phyloP scores from a whole-genome alignment of 768 basidiomycete genomes.

The Mycena filopes region DNA sequence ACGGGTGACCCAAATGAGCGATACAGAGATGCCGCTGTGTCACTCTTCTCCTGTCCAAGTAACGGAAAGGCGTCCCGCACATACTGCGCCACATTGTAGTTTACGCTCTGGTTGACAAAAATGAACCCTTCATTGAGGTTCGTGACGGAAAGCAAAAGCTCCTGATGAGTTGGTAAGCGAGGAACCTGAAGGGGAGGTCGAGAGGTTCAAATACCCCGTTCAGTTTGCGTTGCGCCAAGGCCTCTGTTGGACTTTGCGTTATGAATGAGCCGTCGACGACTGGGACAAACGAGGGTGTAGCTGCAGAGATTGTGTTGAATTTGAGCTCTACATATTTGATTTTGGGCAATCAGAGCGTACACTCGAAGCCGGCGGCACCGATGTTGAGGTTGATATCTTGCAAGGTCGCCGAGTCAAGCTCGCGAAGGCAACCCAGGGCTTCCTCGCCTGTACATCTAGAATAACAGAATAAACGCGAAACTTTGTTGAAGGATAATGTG shows the following conservation, averaged over 20 bases:
- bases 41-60: conserved; percentile 1
- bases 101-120: conserved; percentile 33
- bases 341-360: conserved; percentile 18
- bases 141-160: conserved; percentile 35
- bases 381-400: conserved; percentile 34
- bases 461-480: neutral
- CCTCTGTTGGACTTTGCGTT: conserved; percentile 42
- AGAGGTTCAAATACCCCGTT: conserved; percentile 39
- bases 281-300: conserved; percentile 37
- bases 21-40: conserved; percentile 32
- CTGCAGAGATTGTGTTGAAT: too few relatives aligned
- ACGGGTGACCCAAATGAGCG: conserved; percentile 25
- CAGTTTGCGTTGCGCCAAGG: conserved; percentile 35
- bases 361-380: conserved; percentile 33
- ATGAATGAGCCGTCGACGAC: conserved; percentile 48
- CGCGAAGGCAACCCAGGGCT: conserved; percentile 13
- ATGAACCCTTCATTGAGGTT: conserved; percentile 38
- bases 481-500: conserved; percentile 14
- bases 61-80: conserved; percentile 35
- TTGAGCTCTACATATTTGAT: too few relatives aligned
- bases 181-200: neutral
- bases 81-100: conserved; percentile 32
- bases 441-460: neutral
- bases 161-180: conserved; percentile 9
- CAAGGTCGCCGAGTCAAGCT: conserved; percentile 27